Percentiles rank a stretch among this genome's conserved stretches.
Conservation (phyloP, 2,329 filamentous ascomycete species). For the Fusarium sp. region DNA sequence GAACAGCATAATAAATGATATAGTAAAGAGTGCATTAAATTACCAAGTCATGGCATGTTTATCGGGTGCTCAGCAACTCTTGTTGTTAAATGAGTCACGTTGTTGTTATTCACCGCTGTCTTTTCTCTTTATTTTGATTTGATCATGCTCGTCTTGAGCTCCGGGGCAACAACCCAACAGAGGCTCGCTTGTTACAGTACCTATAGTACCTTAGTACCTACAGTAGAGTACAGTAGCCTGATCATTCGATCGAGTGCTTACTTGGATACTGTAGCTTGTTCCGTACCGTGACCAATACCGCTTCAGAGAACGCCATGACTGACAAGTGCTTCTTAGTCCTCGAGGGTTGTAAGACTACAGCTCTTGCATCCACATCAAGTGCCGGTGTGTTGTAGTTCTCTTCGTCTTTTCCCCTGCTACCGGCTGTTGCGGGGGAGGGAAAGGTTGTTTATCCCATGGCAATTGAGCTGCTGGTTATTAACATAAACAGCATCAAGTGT, state of each 20-base stretch:
- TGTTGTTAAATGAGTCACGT: slow-evolving; percentile 24
- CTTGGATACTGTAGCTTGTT: slow-evolving; percentile 15
- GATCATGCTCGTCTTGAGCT: slow-evolving; percentile 1
- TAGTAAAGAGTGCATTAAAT: slow-evolving; percentile 10
- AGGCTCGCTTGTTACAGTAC: slow-evolving; percentile 1
- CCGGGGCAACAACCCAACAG: not conserved
- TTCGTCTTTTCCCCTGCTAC: slow-evolving; percentile 12
- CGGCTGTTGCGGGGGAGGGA: not conserved
- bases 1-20: slow-evolving; percentile 11
- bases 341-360: slow-evolving; percentile 21
- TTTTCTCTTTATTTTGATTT: slow-evolving; percentile 6
- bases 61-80: not conserved
- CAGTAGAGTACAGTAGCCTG: not conserved
- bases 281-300: slow-evolving; percentile 29
- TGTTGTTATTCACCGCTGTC: slow-evolving; percentile 32
- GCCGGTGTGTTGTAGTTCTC: slow-evolving; percentile 19
- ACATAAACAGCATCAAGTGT: not conserved
- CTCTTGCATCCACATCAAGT: slow-evolving; percentile 37
- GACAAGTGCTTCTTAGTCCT: slow-evolving; percentile 5
- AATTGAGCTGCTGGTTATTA: not conserved
- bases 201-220: not conserved
- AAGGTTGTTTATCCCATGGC: not conserved
- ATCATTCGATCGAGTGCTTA: slow-evolving; percentile 5
- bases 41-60: not conserved
- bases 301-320: slow-evolving; percentile 3